Percentiles rank a stretch among this genome's conserved stretches.
phyloP scores from a whole-genome alignment of 2,329 filamentous ascomycete species.

The Macrophomina tecta region DNA sequence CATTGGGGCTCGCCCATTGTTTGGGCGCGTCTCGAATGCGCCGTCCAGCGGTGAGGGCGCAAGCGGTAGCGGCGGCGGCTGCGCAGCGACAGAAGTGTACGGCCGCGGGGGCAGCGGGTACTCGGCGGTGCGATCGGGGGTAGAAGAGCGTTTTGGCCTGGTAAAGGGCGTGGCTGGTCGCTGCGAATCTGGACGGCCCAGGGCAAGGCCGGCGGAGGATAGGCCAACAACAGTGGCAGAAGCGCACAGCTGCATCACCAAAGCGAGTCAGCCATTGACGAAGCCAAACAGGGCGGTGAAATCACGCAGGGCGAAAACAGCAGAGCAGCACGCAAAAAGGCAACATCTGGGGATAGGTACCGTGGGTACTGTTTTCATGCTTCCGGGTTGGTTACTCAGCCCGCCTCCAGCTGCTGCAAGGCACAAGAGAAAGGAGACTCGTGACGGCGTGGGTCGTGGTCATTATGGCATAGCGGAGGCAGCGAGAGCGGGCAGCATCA shows the following conservation, averaged over 20 bases:
- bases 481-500: constrained; percentile 20
- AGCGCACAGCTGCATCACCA: constrained; percentile 63
- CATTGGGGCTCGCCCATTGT: constrained; percentile 23
- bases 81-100: constrained; percentile 14
- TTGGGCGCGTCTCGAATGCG: constrained; percentile 15
- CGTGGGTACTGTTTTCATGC: constrained; percentile 56
- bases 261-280: constrained; percentile 45
- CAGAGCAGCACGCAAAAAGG: neutral
- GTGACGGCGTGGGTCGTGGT: constrained; percentile 42
- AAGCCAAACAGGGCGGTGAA: constrained; percentile 27
- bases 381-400: constrained; percentile 41
- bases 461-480: constrained; percentile 47
- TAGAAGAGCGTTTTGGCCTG: neutral
- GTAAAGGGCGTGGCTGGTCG: constrained; percentile 13
- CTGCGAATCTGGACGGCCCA: constrained; percentile 57
- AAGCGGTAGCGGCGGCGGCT: neutral
- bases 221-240: constrained; percentile 65
- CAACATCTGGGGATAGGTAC: constrained; percentile 35
- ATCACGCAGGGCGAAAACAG: constrained; percentile 10
- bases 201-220: constrained; percentile 63
- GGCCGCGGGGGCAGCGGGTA: constrained; percentile 15
- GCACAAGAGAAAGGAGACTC: constrained; percentile 46
- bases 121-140: neutral
- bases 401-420: constrained; percentile 40
- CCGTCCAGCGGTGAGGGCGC: constrained; percentile 18